Conservation (phyloP, 116 monocot genomes). For the Cymodocea nodosa region DNA sequence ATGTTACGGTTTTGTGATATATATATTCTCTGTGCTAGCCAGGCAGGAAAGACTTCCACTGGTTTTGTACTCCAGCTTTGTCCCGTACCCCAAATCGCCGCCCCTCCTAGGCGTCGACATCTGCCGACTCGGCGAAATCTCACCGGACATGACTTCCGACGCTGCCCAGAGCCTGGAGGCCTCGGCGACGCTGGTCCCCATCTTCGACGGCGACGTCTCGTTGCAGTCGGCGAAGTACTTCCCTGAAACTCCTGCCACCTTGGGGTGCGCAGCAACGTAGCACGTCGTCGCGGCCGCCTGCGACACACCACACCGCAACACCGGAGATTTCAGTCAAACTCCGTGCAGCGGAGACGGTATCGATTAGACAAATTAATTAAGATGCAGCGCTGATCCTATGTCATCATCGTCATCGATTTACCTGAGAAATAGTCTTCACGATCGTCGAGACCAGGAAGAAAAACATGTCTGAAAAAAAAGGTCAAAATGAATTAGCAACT, state of each 20-base stretch:
- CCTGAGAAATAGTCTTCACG: constrained; percentile 65
- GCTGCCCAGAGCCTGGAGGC: constrained; percentile 46
- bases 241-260: constrained; percentile 37
- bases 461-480: not conserved
- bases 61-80: too few relatives aligned
- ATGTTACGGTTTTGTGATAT: too few relatives aligned
- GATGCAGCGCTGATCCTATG: too few relatives aligned
- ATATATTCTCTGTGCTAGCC: too few relatives aligned
- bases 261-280: constrained; percentile 58
- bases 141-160: constrained; percentile 24
- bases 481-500: not conserved
- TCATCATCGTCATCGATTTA: not conserved
- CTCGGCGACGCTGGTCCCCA: constrained; percentile 22
- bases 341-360: too few relatives aligned
- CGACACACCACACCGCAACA: not conserved
- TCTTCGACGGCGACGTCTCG: constrained; percentile 37
- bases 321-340: not conserved
- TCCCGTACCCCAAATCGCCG: too few relatives aligned
- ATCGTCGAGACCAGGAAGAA: constrained; percentile 51
- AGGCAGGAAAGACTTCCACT: too few relatives aligned
- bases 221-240: constrained; percentile 80
- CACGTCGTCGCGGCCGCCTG: constrained; percentile 93
- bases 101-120: too few relatives aligned
- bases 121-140: not conserved
- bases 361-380: not conserved